Evolutionary conservation across 2,329 filamentous ascomycete genomes (phyloP).

Genomic region (Nannizziopsis arthrosporioides): DNA sequence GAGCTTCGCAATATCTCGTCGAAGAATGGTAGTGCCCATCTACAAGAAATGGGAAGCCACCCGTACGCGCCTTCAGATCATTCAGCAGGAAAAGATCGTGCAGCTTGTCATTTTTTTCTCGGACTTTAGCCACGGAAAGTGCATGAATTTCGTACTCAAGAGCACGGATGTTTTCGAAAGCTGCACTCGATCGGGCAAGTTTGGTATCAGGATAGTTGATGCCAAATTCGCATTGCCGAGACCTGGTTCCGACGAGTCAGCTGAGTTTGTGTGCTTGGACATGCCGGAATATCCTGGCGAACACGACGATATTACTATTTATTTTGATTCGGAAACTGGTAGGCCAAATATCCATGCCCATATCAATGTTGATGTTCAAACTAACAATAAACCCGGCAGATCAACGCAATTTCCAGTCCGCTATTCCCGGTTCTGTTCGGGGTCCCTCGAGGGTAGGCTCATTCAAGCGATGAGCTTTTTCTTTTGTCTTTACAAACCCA

Average conservation of each 20-base stretch:
- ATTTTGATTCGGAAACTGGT: constrained; percentile 72
- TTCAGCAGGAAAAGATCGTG: constrained; percentile 60
- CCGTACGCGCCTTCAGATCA: constrained; percentile 67
- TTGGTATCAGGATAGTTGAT: constrained; percentile 68
- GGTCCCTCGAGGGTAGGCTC: constrained; percentile 33
- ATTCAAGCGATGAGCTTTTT: constrained; percentile 26
- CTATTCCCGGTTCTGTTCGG: constrained; percentile 29
- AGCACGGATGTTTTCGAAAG: constrained; percentile 72
- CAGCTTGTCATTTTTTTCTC: constrained; percentile 81
- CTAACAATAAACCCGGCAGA: constrained; percentile 20
- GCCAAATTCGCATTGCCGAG: constrained; percentile 79
- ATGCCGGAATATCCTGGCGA: constrained; percentile 81
- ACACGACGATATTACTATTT: constrained; percentile 79
- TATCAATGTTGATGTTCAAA: neutral
- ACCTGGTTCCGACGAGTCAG: constrained; percentile 40
- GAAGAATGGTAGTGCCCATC: constrained; percentile 81
- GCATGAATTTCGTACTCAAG: constrained; percentile 80
- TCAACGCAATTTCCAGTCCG: constrained; percentile 28
- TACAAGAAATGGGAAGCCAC: constrained; percentile 88
- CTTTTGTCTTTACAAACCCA: neutral
- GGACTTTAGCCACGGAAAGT: constrained; percentile 73
- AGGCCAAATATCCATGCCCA: constrained; percentile 29
- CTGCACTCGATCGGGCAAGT: constrained; percentile 51
- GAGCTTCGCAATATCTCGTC: constrained; percentile 68
- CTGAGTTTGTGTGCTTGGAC: constrained; percentile 72